phyloP scores from a whole-genome alignment of 176 grass and related monocot species.

The Aegilops umbellulata region DNA sequence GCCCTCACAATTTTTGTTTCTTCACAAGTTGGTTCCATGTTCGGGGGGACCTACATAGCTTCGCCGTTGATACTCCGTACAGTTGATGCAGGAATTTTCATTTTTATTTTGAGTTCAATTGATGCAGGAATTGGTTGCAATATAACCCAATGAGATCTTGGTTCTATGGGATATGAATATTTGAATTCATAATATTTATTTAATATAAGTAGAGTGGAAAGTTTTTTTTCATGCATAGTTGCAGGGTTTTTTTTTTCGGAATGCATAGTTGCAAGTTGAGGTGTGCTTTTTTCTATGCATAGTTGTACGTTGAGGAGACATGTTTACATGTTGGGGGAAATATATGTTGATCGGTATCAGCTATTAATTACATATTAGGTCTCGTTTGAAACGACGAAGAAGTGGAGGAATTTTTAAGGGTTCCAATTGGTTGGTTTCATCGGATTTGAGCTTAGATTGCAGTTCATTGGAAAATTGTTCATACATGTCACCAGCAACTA shows the following conservation, averaged over 20 bases:
- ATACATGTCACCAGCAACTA: neutral
- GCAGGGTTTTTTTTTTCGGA: neutral
- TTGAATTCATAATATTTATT: neutral
- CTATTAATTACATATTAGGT: neutral
- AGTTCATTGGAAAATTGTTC: no score
- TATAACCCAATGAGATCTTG: neutral
- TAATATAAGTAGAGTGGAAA: neutral
- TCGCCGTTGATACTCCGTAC: no score
- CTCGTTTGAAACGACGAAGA: neutral
- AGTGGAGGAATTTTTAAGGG: neutral
- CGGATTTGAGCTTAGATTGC: neutral
- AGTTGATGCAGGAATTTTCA: no score
- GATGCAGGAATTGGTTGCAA: neutral
- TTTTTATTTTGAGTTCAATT: no score
- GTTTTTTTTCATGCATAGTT: neutral
- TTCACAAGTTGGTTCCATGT: no score
- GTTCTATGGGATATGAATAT: neutral
- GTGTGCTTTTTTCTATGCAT: no score
- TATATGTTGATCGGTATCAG: neutral
- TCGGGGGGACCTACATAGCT: no score
- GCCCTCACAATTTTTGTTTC: no score
- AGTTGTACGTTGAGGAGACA: no score
- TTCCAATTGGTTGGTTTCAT: slow-evolving; percentile 13
- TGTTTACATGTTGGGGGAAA: neutral
- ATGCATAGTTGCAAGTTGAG: neutral